phyloP scores from a whole-genome alignment of 2,329 filamentous ascomycete species.

The Taxawa tesnikishii region DNA sequence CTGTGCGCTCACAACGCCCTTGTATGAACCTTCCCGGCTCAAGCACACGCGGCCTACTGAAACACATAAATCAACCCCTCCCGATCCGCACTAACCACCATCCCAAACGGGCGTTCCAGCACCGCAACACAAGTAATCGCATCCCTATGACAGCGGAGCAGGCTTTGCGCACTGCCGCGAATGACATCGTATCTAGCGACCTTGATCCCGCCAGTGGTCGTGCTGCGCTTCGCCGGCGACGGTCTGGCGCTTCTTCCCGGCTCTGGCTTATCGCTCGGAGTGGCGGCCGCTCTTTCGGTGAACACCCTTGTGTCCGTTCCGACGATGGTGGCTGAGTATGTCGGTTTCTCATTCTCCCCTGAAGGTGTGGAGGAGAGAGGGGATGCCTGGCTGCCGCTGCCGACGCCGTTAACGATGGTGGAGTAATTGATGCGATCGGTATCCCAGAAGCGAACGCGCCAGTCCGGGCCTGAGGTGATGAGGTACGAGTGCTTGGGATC shows the following conservation, averaged over 20 bases:
- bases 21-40: too few species aligned
- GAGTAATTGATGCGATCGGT: slow-evolving; percentile 66
- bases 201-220: slow-evolving; percentile 16
- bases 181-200: slow-evolving; percentile 76
- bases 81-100: slow-evolving; percentile 83
- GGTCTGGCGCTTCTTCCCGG: slow-evolving; percentile 6
- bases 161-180: slow-evolving; percentile 72
- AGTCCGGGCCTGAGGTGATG: slow-evolving; percentile 77
- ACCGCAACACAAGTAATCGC: slow-evolving; percentile 79
- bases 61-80: slow-evolving; percentile 83
- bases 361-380: slow-evolving; percentile 2
- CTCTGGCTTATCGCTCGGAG: slow-evolving; percentile 9
- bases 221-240: slow-evolving; percentile 4
- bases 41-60: slow-evolving; percentile 30
- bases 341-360: slow-evolving; percentile 55
- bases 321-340: slow-evolving; percentile 43
- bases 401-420: slow-evolving; percentile 66
- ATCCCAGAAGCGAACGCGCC: slow-evolving; percentile 91
- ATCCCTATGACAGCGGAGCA: slow-evolving; percentile 80
- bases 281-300: slow-evolving; percentile 15
- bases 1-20: too few species aligned
- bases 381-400: too few species aligned
- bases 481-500: slow-evolving; percentile 71
- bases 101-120: slow-evolving; percentile 78
- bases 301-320: slow-evolving; percentile 28